Evolutionary conservation across 495 filamentous ascomycete species (phyloP), one percentile per base, ranked within the genome.

Genomic region (Penicillium psychrofluorescens): DNA sequence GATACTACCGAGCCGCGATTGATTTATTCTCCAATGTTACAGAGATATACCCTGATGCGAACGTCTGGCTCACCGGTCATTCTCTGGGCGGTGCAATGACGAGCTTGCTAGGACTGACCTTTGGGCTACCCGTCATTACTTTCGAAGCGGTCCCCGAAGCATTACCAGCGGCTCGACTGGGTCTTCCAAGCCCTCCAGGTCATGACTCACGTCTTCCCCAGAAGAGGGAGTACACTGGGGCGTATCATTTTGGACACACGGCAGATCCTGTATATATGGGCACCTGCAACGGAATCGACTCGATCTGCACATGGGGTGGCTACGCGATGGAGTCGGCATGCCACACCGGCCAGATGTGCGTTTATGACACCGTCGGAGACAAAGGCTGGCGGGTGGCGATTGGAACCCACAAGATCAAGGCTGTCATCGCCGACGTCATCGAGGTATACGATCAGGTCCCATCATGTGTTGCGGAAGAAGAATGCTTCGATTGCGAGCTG

Each of bases 191-290:
- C 2, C 94, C 94, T 7, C 92, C 94, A 4, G 86, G 83, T 14
- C 64, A 83, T 43, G 76, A 85, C 51, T 72, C 86, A 32, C 71
- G 76, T 29, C 65, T 79, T 22, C 86, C 86, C 8, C 85, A 92
- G 48, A 72, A 72, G 4, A 74, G 88, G 10, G 66, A 74, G 40
- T 76, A 76, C 51, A 94, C 86, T 2, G 91, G 88, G 2, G 72
- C 84, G n/a, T 95, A 80, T 53, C 94, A 98, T 64, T 88, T 96
- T 56, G 92, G 92, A 7, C 88, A 97, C 58, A 97, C 88, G 6
- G 92, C 94, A 7, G 92, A 98, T 64, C 92, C 92, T 0, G 77
- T 98, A 6, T 98, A 83, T 58, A 89, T 96, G 75, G 92, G 92
- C 28, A 85, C 84, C 8, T 98, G 92, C 63, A 95, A 95, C 59